Conservation (phyloP, 2,329 filamentous ascomycete species). For the Pseudogymnoascus sp. region DNA sequence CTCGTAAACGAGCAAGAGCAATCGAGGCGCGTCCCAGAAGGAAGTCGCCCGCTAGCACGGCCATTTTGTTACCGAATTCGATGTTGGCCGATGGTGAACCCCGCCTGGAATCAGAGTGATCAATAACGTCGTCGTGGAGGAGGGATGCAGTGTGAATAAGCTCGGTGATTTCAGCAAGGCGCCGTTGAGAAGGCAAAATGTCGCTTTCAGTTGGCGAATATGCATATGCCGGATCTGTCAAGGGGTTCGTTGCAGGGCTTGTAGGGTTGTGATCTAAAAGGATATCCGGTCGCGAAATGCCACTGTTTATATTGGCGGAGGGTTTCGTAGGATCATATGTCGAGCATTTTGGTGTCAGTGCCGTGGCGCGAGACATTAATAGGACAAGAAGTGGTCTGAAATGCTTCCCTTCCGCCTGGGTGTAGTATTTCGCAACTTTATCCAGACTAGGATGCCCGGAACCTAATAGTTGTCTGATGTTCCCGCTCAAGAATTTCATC, state of each 20-base stretch:
- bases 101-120: slow-evolving; percentile 79
- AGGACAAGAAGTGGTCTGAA: slow-evolving; percentile 90
- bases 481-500: slow-evolving; percentile 91
- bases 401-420: slow-evolving; percentile 92
- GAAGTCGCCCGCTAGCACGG: slow-evolving; percentile 94
- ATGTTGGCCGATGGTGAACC: slow-evolving; percentile 84
- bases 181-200: slow-evolving; percentile 86
- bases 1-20: slow-evolving; percentile 78
- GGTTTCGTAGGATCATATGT: slow-evolving; percentile 32
- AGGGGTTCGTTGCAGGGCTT: slow-evolving; percentile 41
- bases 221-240: slow-evolving; percentile 33
- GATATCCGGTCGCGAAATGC: slow-evolving; percentile 53
- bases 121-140: slow-evolving; percentile 96
- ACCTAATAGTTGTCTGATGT: slow-evolving; percentile 86
- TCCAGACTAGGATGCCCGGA: slow-evolving; percentile 93
- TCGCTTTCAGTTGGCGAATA: slow-evolving; percentile 43
- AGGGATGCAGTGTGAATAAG: slow-evolving; percentile 95
- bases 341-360: slow-evolving; percentile 61
- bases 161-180: slow-evolving; percentile 93
- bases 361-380: slow-evolving; percentile 90
- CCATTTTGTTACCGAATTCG: slow-evolving; percentile 99
- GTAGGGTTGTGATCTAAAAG: slow-evolving; percentile 80
- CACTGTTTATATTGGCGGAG: slow-evolving; percentile 44
- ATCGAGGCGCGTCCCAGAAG: slow-evolving; percentile 88
- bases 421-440: slow-evolving; percentile 96